Base-by-base conservation (phyloP, 2,329 filamentous ascomycete species). In the Apiospora rasikravindrae region DNA sequence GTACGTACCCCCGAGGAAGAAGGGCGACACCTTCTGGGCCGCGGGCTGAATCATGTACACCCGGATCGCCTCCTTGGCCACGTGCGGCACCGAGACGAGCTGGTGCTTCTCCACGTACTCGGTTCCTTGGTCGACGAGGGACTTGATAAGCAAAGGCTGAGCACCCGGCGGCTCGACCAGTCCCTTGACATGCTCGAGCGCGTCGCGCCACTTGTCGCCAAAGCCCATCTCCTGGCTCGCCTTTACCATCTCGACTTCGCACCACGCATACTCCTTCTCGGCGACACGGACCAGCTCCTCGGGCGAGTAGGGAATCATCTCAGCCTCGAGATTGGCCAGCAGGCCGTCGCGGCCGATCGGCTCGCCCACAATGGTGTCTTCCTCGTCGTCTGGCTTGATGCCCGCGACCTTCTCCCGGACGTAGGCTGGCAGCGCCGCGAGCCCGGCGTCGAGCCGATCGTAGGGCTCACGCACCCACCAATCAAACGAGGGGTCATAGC, bases 221-320 rank as follows among this genome's bases (percentile, higher is more conserved):
- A 84, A 87, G 22, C 86, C 87, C 40, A 91, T 81, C 42, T 85
- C 82, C 3, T 76, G 71, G 0, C 88, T 84, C 0, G 88, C 87
- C 40, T 83, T 83, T 69, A 84, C 83, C 85, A 91, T 88, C 78
- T 90, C 86, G 4, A 61, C 73, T 70, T 88, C 83, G 76, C 88
- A 90, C 88, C 89, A 90, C 2, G 77, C 76, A 76, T 87, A 90
- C 71, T 89, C 86, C 33, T 82, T 80, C 67, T 86, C 80, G 2
- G 85, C 88, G 33, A 90, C 86, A 0, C 77, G 73, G 57, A 90
- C 82, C 2, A 91, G 81, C 76, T 90, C 86, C 71, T 89, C 87
- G 0, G 89, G 89, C 0, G 85, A 83, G 75, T 90, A 91, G 0
- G 87, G 85, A 69, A 91, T 89, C 83, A 89, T 86, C 77, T 91